Evolutionary conservation across 768 basidiomycete genomes (phyloP), one percentile per base, ranked within the genome.

Genomic region (Suillus brevipes): DNA sequence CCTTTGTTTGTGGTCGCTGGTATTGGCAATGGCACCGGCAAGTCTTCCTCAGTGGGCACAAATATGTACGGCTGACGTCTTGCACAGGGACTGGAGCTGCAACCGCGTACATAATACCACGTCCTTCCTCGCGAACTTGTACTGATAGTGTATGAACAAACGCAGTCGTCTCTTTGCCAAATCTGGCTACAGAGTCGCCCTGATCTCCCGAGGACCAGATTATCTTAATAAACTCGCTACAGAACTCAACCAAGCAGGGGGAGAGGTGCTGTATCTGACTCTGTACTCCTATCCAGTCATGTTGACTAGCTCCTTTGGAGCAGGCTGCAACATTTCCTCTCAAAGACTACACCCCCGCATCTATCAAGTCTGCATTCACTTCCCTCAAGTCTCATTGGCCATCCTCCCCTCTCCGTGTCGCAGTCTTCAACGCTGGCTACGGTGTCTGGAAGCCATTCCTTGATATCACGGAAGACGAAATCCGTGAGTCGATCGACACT

Each of bases 401-500:
- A 0, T 78, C 79, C 57, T 82, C 86, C 3, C 78, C 78, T 36
- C 81, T 91, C 47, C 85, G 84, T 14, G 87, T 81, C 3, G 89
- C 89, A 1, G 69, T 92, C 14, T 92, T 84, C 77, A 92, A 92
- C 70, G 83, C 80, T 2, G 88, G 79, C 0, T 72, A 82, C 40
- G 82, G 82, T 3, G 74, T 86, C 14, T 90, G 85, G 82, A 90
- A 89, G 75, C 82, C 83, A 2, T 92, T 91, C 81, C 76, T 92
- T 34, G 81, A 89, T 14, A 71, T 89, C 28, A 87, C 85, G 0
- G 83, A 85, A 2, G 79, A 84, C 59, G 88, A 90, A 42, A 70
- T 90, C 23, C 80, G 83, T 61, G 73, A 80, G 28, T 78, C 80
- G 25, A 71, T 86, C 13, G 80, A 89, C 61, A 76, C 78, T 25